These are phyloP conservation scores for Carpinus fangiana DNA, from an alignment of 306 rosid genomes.

Conservation along the genomic window DNA sequence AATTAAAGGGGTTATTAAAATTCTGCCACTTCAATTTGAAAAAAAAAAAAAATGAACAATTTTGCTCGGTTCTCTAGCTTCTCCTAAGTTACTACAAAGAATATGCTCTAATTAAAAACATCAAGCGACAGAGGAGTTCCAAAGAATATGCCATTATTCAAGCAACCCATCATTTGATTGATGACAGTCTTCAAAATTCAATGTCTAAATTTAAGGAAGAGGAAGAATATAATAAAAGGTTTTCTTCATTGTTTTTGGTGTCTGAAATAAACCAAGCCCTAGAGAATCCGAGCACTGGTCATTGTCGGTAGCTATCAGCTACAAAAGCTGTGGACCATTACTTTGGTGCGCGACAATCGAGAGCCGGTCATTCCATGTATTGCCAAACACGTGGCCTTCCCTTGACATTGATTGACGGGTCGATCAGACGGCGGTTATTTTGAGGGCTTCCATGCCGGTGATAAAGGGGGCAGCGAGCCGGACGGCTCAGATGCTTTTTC, in stretches of 20 bases:
- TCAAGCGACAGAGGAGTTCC: too few species aligned
- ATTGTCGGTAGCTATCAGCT: not conserved
- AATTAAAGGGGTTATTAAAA: too few species aligned
- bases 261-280: not conserved
- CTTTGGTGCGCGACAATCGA: conserved; percentile 10
- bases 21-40: too few species aligned
- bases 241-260: not conserved
- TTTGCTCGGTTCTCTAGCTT: too few species aligned
- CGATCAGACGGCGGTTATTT: conserved; percentile 33
- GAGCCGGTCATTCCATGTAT: not conserved
- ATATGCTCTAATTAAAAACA: too few species aligned
- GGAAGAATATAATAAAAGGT: too few species aligned
- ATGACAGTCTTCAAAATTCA: too few species aligned
- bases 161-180: too few species aligned
- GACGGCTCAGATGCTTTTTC: conserved; percentile 2
- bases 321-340: conserved; percentile 17
- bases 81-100: too few species aligned
- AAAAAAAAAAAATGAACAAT: too few species aligned
- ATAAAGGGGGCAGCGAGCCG: conserved; percentile 29
- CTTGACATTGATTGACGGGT: conserved; percentile 19
- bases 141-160: too few species aligned
- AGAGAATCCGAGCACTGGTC: not conserved
- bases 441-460: conserved; percentile 19
- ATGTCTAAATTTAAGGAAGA: too few species aligned
- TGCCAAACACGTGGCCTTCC: conserved; percentile 3